Evolutionary conservation across 306 rosid species (phyloP).

Genomic region (Vachellia collinsii): DNA sequence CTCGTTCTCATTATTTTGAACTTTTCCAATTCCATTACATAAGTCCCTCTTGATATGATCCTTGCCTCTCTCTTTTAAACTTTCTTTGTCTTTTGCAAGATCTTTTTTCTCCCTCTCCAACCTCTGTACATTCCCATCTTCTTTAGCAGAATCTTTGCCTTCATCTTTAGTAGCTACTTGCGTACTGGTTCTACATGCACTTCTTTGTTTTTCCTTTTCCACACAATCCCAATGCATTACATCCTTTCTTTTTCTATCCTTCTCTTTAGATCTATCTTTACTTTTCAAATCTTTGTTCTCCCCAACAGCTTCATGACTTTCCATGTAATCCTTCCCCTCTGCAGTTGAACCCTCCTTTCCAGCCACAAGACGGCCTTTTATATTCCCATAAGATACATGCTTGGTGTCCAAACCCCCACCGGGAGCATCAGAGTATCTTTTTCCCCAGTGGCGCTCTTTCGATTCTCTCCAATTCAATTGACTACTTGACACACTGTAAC

Average conservation of each 20-base stretch:
- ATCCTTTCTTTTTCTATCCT: conserved; percentile 89
- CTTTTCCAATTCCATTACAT: conserved; percentile 69
- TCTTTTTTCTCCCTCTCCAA: conserved; percentile 83
- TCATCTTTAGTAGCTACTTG: background rate
- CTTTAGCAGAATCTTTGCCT: background rate
- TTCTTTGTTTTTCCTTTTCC: conserved; percentile 84
- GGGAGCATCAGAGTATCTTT: conserved; percentile 70
- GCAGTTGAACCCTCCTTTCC: conserved; percentile 64
- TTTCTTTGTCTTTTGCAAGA: conserved; percentile 72
- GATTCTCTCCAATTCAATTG: conserved; percentile 77
- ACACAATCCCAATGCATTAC: conserved; percentile 83
- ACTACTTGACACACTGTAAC: conserved; percentile 47
- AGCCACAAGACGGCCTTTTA: conserved; percentile 59
- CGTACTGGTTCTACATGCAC: conserved; percentile 31
- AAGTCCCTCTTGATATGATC: conserved; percentile 74
- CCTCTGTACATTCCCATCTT: conserved; percentile 45
- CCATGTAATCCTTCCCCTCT: conserved; percentile 66
- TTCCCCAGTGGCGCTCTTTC: conserved; percentile 78
- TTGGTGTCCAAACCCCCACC: conserved; percentile 61
- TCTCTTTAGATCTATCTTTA: conserved; percentile 81
- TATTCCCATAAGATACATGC: conserved; percentile 53
- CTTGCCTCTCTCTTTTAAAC: conserved; percentile 70
- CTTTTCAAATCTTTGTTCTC: conserved; percentile 81
- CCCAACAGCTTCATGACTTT: conserved; percentile 76
- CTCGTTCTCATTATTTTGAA: conserved; percentile 65